Evolutionary conservation across 2,329 filamentous ascomycete genomes (phyloP), one percentile per base, ranked within the genome.

Genomic region (Colletotrichum tofieldiae): DNA sequence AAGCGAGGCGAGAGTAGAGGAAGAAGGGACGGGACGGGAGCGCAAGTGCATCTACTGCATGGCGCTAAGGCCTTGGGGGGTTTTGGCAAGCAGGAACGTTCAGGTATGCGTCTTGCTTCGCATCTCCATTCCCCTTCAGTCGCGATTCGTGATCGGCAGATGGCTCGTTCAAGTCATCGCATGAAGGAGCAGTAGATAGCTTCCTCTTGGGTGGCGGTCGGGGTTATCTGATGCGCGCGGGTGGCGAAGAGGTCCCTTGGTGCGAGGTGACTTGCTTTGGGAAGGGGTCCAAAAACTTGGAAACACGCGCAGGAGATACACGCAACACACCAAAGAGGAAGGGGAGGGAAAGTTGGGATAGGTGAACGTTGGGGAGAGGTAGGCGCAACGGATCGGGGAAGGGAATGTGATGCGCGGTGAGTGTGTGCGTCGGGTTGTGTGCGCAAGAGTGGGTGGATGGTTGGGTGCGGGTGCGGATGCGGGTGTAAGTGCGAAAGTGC

Each of bases 11-110:
- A 54, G 56, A 58, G 55, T 51, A 61, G 60, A 65, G 71, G 51
- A 66, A 63, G 62, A 71, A 73, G 63, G 69, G 65, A 72, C 66
- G 70, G 70, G 66, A 72, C 66, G 70, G 66, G 70, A 73, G 69
- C 72, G 63, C 64, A 73, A 67, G 72, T 72, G 72, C 72, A 49
- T 72, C 64, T 73, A 73, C 72, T 72, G 72, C 72, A 73, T 73
- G 72, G 68, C 72, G 69, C 69, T 74, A 72, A 66, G 61, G 67
- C 60, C 62, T 71, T 37, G 60, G 60, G 60, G 66, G 65, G 58
- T 18, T 43, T 58, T 43, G 67, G 55, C 66, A 72, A 74, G 64
- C 64, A 73, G 70, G 72, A 67, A 73, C 65, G 64, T 72, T 65
- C 35, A 65, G 72, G 64, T 62, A 71, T 73, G 67, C 67, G 71